Conservation (phyloP, 345 rosid genomes). For the Anastatica hierochuntica region DNA sequence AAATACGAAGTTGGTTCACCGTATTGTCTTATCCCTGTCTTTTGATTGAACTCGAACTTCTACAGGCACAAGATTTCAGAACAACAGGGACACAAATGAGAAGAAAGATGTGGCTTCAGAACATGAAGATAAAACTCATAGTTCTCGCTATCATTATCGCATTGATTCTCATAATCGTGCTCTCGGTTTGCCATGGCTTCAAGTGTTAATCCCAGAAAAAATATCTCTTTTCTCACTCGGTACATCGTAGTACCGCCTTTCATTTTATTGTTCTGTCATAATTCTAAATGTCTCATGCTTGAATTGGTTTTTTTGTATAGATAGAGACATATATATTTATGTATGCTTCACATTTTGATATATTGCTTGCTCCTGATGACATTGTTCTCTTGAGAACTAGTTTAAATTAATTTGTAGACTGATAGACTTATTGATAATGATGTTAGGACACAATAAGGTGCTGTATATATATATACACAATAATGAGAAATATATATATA, state of each 20-base stretch:
- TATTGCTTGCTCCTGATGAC: conserved; percentile 13
- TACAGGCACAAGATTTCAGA: conserved; percentile 88
- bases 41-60: background rate
- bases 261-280: too few species aligned
- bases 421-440: too few species aligned
- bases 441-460: too few species aligned
- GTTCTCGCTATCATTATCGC: conserved; percentile 56
- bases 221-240: conserved; percentile 1
- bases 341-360: conserved; percentile 19
- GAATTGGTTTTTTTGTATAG: conserved; percentile 26
- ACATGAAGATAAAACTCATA: conserved; percentile 88
- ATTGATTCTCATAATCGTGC: conserved; percentile 52
- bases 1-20: background rate
- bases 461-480: too few species aligned
- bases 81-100: conserved; percentile 75
- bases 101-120: conserved; percentile 89
- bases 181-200: conserved; percentile 82
- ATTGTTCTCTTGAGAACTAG: too few species aligned
- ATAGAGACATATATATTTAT: conserved; percentile 16
- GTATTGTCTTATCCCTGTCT: background rate
- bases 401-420: too few species aligned
- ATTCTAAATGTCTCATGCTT: background rate
- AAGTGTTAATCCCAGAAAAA: conserved; percentile 41
- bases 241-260: too few species aligned
- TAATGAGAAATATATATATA: too few species aligned